phyloP scores from a whole-genome alignment of 441 rosid genomes.

The Mallotus japonicus region DNA sequence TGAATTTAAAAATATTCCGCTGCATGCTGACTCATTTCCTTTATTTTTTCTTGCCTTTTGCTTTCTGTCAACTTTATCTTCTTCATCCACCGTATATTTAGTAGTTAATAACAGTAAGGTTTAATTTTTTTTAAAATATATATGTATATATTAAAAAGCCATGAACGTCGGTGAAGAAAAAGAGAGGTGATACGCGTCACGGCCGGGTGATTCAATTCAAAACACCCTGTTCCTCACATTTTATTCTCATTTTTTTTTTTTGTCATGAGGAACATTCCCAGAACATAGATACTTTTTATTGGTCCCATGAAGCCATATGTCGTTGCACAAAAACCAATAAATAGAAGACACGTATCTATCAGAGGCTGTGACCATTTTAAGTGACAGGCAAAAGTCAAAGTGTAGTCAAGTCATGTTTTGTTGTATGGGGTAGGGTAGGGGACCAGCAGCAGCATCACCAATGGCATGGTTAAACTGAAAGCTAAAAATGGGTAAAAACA shows the following conservation, averaged over 20 bases:
- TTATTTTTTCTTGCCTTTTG: no score
- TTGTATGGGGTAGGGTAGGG: background rate
- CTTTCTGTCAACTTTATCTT: background rate
- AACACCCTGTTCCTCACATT: constrained; percentile 14
- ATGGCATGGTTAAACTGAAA: constrained; percentile 16
- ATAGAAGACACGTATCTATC: background rate
- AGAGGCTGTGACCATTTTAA: constrained; percentile 9
- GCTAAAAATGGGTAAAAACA: constrained; percentile 13
- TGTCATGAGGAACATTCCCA: no score
- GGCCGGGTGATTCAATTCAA: background rate
- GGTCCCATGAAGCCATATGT: background rate
- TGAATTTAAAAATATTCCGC: no score
- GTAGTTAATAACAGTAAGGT: background rate
- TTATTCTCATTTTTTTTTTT: background rate
- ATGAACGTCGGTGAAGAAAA: constrained; percentile 19
- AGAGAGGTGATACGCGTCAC: background rate
- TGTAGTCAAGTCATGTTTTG: background rate
- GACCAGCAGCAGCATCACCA: constrained; percentile 11
- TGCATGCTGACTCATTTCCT: background rate
- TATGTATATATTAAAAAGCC: constrained; percentile 2
- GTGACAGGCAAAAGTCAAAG: constrained; percentile 16
- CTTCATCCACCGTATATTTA: background rate
- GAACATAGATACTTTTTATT: background rate
- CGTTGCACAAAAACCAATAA: constrained; percentile 2
- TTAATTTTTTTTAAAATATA: background rate